Evolutionary conservation across 2,329 filamentous ascomycete genomes (phyloP).

Genomic region (Alternaria dauci): DNA sequence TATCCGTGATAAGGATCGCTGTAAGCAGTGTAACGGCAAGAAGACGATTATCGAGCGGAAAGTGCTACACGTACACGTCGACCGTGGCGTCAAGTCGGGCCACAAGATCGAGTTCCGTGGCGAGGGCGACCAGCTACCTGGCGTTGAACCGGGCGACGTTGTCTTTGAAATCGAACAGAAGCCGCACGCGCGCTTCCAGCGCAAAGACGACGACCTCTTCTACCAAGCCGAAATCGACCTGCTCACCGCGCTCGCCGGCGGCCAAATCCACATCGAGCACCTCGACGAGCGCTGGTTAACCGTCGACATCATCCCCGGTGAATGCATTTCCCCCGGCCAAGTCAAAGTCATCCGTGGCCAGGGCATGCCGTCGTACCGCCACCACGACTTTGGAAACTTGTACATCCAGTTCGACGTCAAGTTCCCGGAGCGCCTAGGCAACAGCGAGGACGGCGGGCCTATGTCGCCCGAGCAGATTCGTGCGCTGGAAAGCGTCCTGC

Average conservation of each 20-base stretch:
- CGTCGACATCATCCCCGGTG: conserved; percentile 90
- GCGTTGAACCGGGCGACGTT: conserved; percentile 92
- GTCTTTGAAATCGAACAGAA: conserved; percentile 99
- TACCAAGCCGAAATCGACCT: conserved; percentile 96
- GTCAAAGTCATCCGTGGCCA: conserved; percentile 96
- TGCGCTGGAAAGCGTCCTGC: conserved; percentile 84
- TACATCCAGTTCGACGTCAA: conserved; percentile 98
- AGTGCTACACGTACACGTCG: conserved; percentile 97
- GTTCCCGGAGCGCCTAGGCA: conserved; percentile 73
- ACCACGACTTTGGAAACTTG: conserved; percentile 94
- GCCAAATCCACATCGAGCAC: conserved; percentile 91
- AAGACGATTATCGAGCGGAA: conserved; percentile 98
- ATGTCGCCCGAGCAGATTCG: conserved; percentile 74
- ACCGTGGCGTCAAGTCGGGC: conserved; percentile 90
- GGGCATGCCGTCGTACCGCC: conserved; percentile 95
- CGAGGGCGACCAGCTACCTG: conserved; percentile 94
- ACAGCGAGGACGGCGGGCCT: conserved; percentile 55
- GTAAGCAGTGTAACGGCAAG: conserved; percentile 96
- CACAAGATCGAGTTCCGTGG: conserved; percentile 97
- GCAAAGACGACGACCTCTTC: conserved; percentile 94
- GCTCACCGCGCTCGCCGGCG: conserved; percentile 91
- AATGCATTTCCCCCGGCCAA: conserved; percentile 88
- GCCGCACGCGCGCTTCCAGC: conserved; percentile 93
- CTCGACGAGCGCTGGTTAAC: conserved; percentile 97
- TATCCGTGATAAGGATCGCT: conserved; percentile 95